Percentiles rank a stretch among this genome's conserved stretches.
Conservation (phyloP, 1,139 yeast genomes). For the Taphrina flavorubra region DNA sequence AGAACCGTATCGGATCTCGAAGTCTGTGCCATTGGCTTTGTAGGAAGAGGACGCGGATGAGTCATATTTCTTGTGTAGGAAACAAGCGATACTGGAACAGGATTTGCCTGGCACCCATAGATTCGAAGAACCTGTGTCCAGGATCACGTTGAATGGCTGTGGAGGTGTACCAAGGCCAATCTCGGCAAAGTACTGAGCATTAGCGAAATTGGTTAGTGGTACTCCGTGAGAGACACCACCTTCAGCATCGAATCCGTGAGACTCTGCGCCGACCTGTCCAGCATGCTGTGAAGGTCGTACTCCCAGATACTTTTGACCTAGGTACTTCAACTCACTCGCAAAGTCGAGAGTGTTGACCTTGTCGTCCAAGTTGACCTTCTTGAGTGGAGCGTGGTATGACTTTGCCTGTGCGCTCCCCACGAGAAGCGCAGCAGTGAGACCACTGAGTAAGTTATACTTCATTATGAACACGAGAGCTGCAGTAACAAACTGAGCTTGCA, state of each 20-base stretch:
- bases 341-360: conserved; percentile 54
- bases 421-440: conserved; percentile 34
- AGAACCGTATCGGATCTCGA: conserved; percentile 86
- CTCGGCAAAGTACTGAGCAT: conserved; percentile 81
- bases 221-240: conserved; percentile 61
- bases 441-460: conserved; percentile 33
- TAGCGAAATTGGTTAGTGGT: conserved; percentile 88
- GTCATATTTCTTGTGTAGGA: conserved; percentile 86
- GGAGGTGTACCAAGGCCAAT: conserved; percentile 90
- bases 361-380: conserved; percentile 33
- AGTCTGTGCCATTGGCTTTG: conserved; percentile 81
- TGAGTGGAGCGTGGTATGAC: conserved; percentile 33
- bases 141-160: conserved; percentile 79
- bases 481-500: neutral
- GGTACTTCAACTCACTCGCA: conserved; percentile 68
- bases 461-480: neutral
- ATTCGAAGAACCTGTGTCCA: conserved; percentile 96
- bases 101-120: conserved; percentile 93
- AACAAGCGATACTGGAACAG: conserved; percentile 93
- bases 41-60: conserved; percentile 78
- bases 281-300: conserved; percentile 49
- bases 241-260: conserved; percentile 54
- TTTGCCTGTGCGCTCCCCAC: conserved; percentile 27
- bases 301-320: conserved; percentile 73
- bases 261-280: conserved; percentile 53